Base-by-base conservation (phyloP, 768 basidiomycete genomes). In the Trametes cubensis region DNA sequence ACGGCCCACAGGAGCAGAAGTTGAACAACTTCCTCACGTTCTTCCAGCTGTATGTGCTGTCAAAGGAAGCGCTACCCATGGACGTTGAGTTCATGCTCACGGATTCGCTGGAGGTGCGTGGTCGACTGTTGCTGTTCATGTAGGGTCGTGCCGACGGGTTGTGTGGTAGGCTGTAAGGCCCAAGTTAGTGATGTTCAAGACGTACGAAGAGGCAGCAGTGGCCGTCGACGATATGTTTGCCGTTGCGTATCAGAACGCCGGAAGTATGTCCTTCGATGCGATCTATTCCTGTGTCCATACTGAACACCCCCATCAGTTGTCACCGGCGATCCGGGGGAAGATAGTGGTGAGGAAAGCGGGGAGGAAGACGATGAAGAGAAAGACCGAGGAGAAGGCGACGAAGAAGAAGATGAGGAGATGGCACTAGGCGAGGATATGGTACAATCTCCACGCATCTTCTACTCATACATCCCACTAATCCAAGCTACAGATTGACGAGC, bases 41-140 rank as follows among this genome's bases (percentile, higher is more conserved):
- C 77, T 98, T 98, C 76, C 94, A 98, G 83, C 88, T 95, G 61
- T 99, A 98, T 73, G 80, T 91, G 17, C 80, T 88, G n/a, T 92
- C 91, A 78, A 99, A 99, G 76, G 83, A 87, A 47, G 79, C 86
- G 23, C 73, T 95, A n/a, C 89, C 97, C 0, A 95, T 98, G 95
- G 97, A 99, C 64, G 90, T 97, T 13, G 95, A 97, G 55, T 99
- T 98, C 75, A 96, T 98, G 94, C 74, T 97, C 7, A 86, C 87
- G 0, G 97, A 99, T 73, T 97, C 96, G 1, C 75, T 99, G 10
- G 95, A 98, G 78, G 94, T 94, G 65, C 67, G 77, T 61, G 25
- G 2, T 44, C n/a, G 26, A 21, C 11, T n/a, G n/a, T 28, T 28
- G 28, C n/a, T 11, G 14, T 6, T 41, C 5, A 49, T 2, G 45